Percentiles rank a stretch among this genome's conserved stretches.
Evolutionary conservation across 1,139 yeast genomes (phyloP).

Genomic region (Yamadazyma diddensiae): DNA sequence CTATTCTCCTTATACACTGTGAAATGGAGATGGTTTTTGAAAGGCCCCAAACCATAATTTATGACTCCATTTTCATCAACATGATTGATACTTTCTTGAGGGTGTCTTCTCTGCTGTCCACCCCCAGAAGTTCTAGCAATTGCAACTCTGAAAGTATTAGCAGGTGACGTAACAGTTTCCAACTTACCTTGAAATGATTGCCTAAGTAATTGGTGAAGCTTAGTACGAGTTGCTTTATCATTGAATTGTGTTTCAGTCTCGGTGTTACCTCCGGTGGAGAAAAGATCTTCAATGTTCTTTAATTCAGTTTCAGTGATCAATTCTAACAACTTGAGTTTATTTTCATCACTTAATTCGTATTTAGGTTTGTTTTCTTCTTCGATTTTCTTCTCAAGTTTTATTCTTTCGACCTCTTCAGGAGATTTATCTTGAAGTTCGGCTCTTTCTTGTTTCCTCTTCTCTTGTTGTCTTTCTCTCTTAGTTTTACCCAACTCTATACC

Average conservation of each 20-base stretch:
- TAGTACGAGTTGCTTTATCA: conserved; percentile 71
- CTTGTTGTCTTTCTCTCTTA: conserved; percentile 50
- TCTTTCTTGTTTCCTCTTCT: conserved; percentile 41
- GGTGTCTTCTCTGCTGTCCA: conserved; percentile 22
- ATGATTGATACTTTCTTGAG: conserved; percentile 48
- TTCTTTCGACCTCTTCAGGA: conserved; percentile 33
- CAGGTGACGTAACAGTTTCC: conserved; percentile 74
- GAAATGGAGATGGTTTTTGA: conserved; percentile 69
- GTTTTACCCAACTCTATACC: conserved; percentile 58
- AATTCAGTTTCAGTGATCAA: conserved; percentile 61
- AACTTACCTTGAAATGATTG: conserved; percentile 69
- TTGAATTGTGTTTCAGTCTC: conserved; percentile 57
- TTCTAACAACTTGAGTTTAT: conserved; percentile 45
- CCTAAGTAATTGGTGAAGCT: conserved; percentile 73
- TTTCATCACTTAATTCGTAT: conserved; percentile 44
- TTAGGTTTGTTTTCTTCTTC: conserved; percentile 29
- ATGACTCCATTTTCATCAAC: conserved; percentile 47
- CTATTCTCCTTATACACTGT: conserved; percentile 89
- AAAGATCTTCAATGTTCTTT: conserved; percentile 50
- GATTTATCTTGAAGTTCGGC: conserved; percentile 34
- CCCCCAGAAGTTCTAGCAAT: conserved; percentile 38
- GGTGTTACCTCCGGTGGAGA: conserved; percentile 56
- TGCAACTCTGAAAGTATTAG: conserved; percentile 62
- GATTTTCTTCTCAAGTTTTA: conserved; percentile 25
- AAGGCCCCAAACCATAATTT: conserved; percentile 64